Evolutionary conservation across 106 monocot genomes (phyloP), one percentile per base, ranked within the genome.

Genomic region (Dioscorea alata): DNA sequence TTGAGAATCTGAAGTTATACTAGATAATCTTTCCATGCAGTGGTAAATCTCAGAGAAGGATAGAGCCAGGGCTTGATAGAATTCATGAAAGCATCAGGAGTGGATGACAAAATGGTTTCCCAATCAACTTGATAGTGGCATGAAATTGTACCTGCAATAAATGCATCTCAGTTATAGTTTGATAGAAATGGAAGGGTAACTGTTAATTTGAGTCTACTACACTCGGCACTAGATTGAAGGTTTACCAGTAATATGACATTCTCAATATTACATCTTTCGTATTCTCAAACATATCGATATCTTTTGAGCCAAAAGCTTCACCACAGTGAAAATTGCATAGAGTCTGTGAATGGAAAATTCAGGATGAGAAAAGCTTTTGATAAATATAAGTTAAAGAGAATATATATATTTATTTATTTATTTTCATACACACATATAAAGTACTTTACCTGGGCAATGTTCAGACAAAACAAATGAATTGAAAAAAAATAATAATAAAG

Each of bases 91-190:
- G 59, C 60, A 5, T 96, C 82, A 4, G 86, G 84, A 33, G 73
- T 80, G 22, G 84, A 66, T 16, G 91, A 77, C 32, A 92, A 69
- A 60, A 96, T 89, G 12, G 96, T 92, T 42, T 96, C 96, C 96
- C 96, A 96, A 57, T 96, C 96, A 22, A 92, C 89, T 84, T 9
- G 92, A 82, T 16, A 96, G 82, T 22, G 96, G 92, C 96, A 86
- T 96, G 66, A 96, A 96, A 63, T 96, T 96, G 50, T 86, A 96
- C 95, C 95, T 95, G 78, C 52, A 79, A 33, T 0, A 42, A 42
- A 42, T 42, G 42, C 42, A 42, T 42, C 6, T 42, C 42, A 42
- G 10, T 42, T 5, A 42, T 42, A 42, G 6, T 10, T 42, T 42
- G 42, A 42, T 1, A 42, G 6, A 42, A 3, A 42, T 42, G 10